Base-by-base conservation (phyloP, 257 asterid species). In the Thymus quinquecostatus region DNA sequence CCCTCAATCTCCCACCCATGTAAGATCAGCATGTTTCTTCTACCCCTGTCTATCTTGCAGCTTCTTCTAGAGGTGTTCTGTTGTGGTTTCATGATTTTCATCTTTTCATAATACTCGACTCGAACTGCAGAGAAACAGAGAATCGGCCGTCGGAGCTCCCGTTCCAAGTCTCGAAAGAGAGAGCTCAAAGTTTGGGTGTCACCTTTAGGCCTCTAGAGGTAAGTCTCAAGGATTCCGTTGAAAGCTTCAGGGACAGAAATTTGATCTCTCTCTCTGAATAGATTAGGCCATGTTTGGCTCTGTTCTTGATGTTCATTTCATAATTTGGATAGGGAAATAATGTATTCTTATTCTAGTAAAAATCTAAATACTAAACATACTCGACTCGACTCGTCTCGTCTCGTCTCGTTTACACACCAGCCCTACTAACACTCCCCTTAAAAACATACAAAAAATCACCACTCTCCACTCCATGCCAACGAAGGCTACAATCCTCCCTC, bases 401-500 rank as follows among this genome's bases (percentile, higher is more conserved):
- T 14, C 58, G 32, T 14, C 32, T 53, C 11, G 58, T 14, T 53
- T 53, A 29, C 11, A 43, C n/a, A 1, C 32, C 74, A 8, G 65
- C 80, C 0, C 83, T 68, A 28, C 78, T 82, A 59, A 91, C 89
- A 10, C 76, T 87, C 45, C 96, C 97, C 71, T 72, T 91, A 33
- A 91, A 89, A 50, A 91, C 88, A 71, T 86, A 91, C 41, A 91
- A 73, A 38, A 55, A 82, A 69, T 89, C 71, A 30, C 77, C 77
- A 72, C 68, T 79, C 73, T 86, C 87, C n/a, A 87, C 96, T 1
- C 97, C 96, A 77, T 89, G 97, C 97, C 95, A 91, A 44, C 97
- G 87, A 0, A 91, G 82, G 75, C 77, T 89, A 68, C 87, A 86
- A 59, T 60, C 81, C 2, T 80, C 92, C 0, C 87, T 66, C 97